phyloP scores from a whole-genome alignment of 2,329 filamentous ascomycete genomes.

The Berkeleyomyces basicola region DNA sequence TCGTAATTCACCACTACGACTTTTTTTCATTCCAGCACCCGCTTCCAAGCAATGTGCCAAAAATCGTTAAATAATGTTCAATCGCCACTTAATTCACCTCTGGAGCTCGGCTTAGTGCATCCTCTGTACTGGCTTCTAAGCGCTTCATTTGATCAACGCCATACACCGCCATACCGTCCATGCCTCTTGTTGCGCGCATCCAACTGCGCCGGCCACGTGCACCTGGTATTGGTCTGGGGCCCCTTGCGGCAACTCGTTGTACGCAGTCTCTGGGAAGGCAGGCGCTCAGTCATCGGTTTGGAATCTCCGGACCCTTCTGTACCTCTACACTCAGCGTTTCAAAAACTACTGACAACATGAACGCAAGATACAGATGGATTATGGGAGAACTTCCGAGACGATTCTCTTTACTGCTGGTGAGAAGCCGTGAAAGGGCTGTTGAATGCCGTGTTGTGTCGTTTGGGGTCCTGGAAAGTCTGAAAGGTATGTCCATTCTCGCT shows the following conservation, averaged over 20 bases:
- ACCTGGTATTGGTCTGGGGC: slow-evolving; percentile 77
- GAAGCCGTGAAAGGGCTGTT: slow-evolving; percentile 62
- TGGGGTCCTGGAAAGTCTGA: slow-evolving; percentile 19
- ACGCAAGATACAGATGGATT: slow-evolving; percentile 48
- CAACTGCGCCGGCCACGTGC: slow-evolving; percentile 54
- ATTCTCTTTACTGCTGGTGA: slow-evolving; percentile 62
- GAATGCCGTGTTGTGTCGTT: slow-evolving; percentile 80
- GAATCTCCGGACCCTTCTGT: slow-evolving; percentile 33
- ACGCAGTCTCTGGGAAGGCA: slow-evolving; percentile 59
- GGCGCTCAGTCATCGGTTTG: slow-evolving; percentile 70
- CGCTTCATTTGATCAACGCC: not conserved
- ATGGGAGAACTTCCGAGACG: slow-evolving; percentile 49
- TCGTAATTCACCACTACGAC: slow-evolving; percentile 2
- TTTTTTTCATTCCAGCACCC: not conserved
- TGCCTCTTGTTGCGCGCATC: slow-evolving; percentile 48
- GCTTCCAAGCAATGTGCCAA: not conserved
- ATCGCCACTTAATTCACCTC: not conserved
- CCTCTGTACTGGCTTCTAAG: not conserved
- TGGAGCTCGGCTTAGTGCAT: not conserved
- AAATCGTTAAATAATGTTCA: not conserved
- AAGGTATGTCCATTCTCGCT: not conserved
- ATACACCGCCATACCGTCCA: not conserved
- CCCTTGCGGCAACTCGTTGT: slow-evolving; percentile 73
- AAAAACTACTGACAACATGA: slow-evolving; percentile 50
- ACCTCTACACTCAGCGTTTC: slow-evolving; percentile 39